Conservation (phyloP, 352 stramenopile species). For the Globisporangium nagaii region DNA sequence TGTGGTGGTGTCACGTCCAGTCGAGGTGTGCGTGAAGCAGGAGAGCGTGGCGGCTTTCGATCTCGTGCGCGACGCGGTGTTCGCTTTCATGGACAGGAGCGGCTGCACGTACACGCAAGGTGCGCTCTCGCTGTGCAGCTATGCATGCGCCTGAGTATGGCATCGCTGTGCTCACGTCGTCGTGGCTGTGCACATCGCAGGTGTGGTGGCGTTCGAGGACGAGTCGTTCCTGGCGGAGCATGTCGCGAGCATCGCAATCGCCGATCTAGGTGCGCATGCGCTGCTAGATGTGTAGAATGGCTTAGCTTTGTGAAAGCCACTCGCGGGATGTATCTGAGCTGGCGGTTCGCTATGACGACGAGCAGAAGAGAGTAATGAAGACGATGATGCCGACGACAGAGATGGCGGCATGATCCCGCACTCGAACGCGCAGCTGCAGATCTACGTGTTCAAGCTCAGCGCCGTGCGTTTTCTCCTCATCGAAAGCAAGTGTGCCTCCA, state of each 20-base stretch:
- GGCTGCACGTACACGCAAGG: background rate
- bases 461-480: constrained; percentile 43
- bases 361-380: background rate
- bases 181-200: no score
- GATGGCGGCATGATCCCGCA: constrained; percentile 1
- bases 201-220: constrained; percentile 18
- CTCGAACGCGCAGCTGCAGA: constrained; percentile 32
- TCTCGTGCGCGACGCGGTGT: constrained; percentile 24
- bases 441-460: constrained; percentile 76
- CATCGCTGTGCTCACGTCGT: no score
- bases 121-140: background rate
- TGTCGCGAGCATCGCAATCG: constrained; percentile 33
- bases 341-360: constrained; percentile 1
- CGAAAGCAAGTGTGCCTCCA: no score
- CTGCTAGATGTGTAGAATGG: background rate
- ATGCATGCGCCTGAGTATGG: no score
- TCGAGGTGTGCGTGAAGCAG: constrained; percentile 50
- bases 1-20: constrained; percentile 16
- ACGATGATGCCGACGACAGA: constrained; percentile 12
- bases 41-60: constrained; percentile 40
- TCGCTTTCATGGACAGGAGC: constrained; percentile 17
- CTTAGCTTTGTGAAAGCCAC: no score
- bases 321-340: background rate
- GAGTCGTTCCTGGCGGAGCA: constrained; percentile 22
- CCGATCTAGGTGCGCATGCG: constrained; percentile 25